Percentiles rank a stretch among this genome's conserved stretches.
phyloP scores from a whole-genome alignment of 2,329 filamentous ascomycete genomes.

The Aspergillus ochraceoroseus region DNA sequence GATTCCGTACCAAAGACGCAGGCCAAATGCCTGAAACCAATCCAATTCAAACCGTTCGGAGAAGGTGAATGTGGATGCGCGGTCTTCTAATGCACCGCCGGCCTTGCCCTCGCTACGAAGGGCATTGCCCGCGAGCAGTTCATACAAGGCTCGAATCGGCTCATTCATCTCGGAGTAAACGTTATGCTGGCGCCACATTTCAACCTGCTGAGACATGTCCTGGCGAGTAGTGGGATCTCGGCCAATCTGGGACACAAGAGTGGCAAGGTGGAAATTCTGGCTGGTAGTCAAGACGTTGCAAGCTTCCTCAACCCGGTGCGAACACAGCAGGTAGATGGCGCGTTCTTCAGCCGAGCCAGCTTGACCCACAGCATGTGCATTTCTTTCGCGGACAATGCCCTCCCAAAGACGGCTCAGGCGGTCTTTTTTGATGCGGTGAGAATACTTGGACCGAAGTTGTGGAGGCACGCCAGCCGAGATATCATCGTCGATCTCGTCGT shows the following conservation, averaged over 20 bases:
- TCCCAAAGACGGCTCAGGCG: slow-evolving; percentile 44
- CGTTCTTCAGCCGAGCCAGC: slow-evolving; percentile 70
- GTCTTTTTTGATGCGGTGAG: slow-evolving; percentile 47
- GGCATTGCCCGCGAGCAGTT: slow-evolving; percentile 83
- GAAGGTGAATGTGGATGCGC: slow-evolving; percentile 72
- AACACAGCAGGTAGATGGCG: slow-evolving; percentile 73
- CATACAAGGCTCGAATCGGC: slow-evolving; percentile 79
- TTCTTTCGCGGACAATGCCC: slow-evolving; percentile 50
- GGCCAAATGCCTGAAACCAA: slow-evolving; percentile 89
- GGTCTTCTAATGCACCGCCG: slow-evolving; percentile 71
- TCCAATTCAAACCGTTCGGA: slow-evolving; percentile 78
- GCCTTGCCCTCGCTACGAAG: slow-evolving; percentile 70
- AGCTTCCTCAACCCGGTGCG: slow-evolving; percentile 73
- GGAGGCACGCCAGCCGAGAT: slow-evolving; percentile 42
- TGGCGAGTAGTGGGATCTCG: slow-evolving; percentile 63
- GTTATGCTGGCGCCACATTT: slow-evolving; percentile 76
- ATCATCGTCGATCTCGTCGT: slow-evolving; percentile 53
- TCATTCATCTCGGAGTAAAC: slow-evolving; percentile 83
- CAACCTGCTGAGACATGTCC: slow-evolving; percentile 74
- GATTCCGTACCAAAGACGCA: slow-evolving; percentile 84
- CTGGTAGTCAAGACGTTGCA: slow-evolving; percentile 72
- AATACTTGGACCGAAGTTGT: slow-evolving; percentile 38
- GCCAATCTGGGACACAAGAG: slow-evolving; percentile 76
- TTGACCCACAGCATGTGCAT: slow-evolving; percentile 63
- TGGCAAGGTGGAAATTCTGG: slow-evolving; percentile 77